Base-by-base conservation (phyloP, 805 yeast genomes). In the Limtongia smithiae region DNA sequence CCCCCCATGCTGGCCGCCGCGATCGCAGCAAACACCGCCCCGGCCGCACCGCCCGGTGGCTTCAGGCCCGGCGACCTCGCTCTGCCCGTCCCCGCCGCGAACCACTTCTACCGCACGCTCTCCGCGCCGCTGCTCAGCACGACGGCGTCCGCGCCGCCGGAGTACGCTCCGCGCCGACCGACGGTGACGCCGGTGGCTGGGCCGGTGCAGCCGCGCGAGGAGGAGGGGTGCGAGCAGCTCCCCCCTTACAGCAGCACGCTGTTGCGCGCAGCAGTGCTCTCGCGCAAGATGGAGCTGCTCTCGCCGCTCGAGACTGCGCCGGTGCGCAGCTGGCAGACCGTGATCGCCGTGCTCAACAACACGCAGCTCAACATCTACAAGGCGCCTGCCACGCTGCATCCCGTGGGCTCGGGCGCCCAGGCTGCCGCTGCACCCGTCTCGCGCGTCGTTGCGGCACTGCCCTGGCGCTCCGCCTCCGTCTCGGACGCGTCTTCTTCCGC, bases 331-430 rank as follows among this genome's bases (percentile, higher is more conserved):
- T 90, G 97, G 97, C 76, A 73, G 58, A 71, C 75, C 37, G 75
- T 76, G 37, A 71, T 84, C 20, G 72, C 87, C 65, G 94, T 85
- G 61, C 70, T 90, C 43, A 88, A 90, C 71, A 85, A 91, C 17
- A 90, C 97, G 1, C 95, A 87, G 68, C 69, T 90, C 31, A 85
- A 85, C 65, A 70, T 90, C 46, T 85, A 84, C 64, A 61, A 68
- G 5, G 54, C 62, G 7, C 36, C 44, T 7, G 22, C 30, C 8
- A 41, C 44, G 21, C 27, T 31, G 38, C 44, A 41, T 4, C 27
- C 37, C 7, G 15, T 9, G 28, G 28, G 28, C 9, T 6, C 9
- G 9, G 6, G 8, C 9, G 18, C 18, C 9, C 11, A 6, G 18
- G 6, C 18, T 6, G 18, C 48, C 36, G 40, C 41, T 31, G 27